Evolutionary conservation across 2,329 filamentous ascomycete species (phyloP), one percentile per base, ranked within the genome.

Genomic region (Colletotrichum australisinense): DNA sequence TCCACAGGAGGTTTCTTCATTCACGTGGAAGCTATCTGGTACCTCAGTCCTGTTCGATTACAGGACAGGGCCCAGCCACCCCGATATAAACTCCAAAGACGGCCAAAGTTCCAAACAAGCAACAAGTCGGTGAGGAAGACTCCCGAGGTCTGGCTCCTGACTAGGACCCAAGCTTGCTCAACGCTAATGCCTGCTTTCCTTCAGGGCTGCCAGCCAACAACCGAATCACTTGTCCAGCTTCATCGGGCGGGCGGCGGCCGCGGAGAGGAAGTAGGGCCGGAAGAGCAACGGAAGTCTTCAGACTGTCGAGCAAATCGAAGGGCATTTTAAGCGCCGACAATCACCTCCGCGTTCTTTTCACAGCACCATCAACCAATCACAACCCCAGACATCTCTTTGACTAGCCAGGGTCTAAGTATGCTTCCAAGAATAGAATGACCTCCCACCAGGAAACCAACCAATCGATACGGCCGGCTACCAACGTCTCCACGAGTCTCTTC

Each of bases 381-480:
- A 62, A 57, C 57, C 72, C 60, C 58, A 46, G 52, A 72, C 63
- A 64, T 57, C 56, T 63, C 52, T 28, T 26, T 35, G n/a, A 63
- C 55, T 57, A 46, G 42, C 71, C 53, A 49, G 69, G 70, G 28
- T 57, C n/a, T 46, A 28, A 26, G 35, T 28, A 26, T 59, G 55
- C 32, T 65, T 75, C 76, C 69, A 77, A 77, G 74, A 77, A 77
- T 77, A 77, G 75, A 77, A 63, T 69, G 64, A 53, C 63, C 58
- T 65, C 49, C 26, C 65, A 63, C 53, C 59, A 70, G 55, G 46
- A 19, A 62, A n/a, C 19, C 55, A 55, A 46, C 75, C 75, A 76
- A 75, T 76, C 28, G 63, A 53, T 35, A 2, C 49, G 56, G 14
- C 26, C 28, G 32, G 24, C 52, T 53, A n/a, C 32, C 53, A 70